A percentile compares a stretch with the other conserved stretches of the same genome.
Evolutionary conservation across 2,329 filamentous ascomycete genomes (phyloP).

Genomic region (Torrubiella hemipterigena): DNA sequence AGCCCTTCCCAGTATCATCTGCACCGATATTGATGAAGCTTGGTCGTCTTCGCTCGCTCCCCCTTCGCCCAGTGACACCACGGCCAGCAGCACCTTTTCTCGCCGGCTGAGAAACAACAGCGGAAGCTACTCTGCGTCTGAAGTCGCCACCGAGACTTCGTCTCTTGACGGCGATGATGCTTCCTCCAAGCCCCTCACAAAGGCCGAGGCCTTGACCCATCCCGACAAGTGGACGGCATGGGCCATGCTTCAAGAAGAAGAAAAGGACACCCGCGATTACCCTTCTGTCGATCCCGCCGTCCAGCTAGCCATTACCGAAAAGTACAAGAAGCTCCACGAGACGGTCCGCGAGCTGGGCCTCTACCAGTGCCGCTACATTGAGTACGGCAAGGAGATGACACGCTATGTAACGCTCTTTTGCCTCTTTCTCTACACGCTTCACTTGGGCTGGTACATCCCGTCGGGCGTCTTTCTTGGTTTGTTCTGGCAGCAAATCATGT

Average conservation of each 20-base stretch:
- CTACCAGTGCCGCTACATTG: conserved; percentile 45
- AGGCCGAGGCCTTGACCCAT: too few species aligned
- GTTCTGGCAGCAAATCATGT: conserved; percentile 61
- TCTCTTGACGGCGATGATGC: too few species aligned
- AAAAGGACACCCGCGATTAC: conserved; percentile 24
- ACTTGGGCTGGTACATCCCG: conserved; percentile 40
- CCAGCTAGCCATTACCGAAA: conserved; percentile 40
- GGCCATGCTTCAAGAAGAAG: conserved; percentile 20
- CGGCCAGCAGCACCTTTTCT: too few species aligned
- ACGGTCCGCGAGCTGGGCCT: conserved; percentile 40
- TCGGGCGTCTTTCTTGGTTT: conserved; percentile 47
- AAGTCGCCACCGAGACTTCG: too few species aligned
- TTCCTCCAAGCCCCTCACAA: too few species aligned
- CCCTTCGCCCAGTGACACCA: too few species aligned
- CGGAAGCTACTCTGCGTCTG: too few species aligned
- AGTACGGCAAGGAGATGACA: conserved; percentile 45
- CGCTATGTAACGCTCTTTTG: conserved; percentile 41
- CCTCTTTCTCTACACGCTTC: conserved; percentile 31
- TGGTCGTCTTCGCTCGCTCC: too few species aligned
- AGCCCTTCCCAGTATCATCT: too few species aligned
- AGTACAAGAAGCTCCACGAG: conserved; percentile 45
- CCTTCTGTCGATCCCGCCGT: conserved; percentile 41
- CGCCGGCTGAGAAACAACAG: too few species aligned
- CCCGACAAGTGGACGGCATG: conserved; percentile 20
- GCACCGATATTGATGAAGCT: too few species aligned